Percentiles rank a stretch among this genome's conserved stretches.
Conservation (phyloP, 129 eudicot genomes). For the carrot (Daucus carota) region DH1_v3.0 NC_030386.2:30317001-30317500, state of each 20-base stretch:
- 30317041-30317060: not conserved
- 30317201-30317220: constrained; percentile 67
- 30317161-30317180: constrained; percentile 40
- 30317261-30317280: constrained; percentile 80
- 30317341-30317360: constrained; percentile 46
- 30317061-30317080: not conserved
- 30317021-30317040: constrained; percentile 1
- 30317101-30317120: not conserved
- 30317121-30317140: not conserved
- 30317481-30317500: constrained; percentile 85
- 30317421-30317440: not conserved
- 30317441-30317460: not conserved
- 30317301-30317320: constrained; percentile 86
- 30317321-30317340: constrained; percentile 92
- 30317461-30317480: constrained; percentile 70
- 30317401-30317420: not conserved
- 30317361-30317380: constrained; percentile 7
- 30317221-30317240: constrained; percentile 71
- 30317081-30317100: not conserved
- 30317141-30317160: not conserved
- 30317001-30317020: constrained; percentile 15
- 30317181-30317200: constrained; percentile 68
- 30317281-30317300: constrained; percentile 69
- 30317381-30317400: not conserved
- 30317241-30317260: constrained; percentile 53